A percentile compares a stretch with the other conserved stretches of the same genome.
Evolutionary conservation across 768 basidiomycete genomes (phyloP).

Genomic region (Macrolepiota dolichaula): DNA sequence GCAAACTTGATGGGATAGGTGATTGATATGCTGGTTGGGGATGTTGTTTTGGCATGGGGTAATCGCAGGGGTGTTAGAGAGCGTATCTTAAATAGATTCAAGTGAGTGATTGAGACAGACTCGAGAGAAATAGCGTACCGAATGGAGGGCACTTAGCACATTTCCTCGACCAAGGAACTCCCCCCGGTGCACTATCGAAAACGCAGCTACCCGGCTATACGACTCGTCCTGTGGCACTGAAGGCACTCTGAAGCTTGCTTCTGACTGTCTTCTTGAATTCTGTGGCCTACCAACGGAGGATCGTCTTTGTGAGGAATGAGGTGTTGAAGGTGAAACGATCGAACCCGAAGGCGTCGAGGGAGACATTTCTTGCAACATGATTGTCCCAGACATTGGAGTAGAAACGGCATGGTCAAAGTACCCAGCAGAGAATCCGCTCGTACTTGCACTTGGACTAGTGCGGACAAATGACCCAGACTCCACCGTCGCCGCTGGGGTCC

Average conservation of each 20-base stretch:
- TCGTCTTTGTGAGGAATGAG: background rate
- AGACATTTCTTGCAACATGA: background rate
- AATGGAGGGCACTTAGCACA: constrained; percentile 42
- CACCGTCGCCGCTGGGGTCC: background rate
- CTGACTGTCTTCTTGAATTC: background rate
- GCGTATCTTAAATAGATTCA: constrained; percentile 27
- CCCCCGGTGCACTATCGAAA: constrained; percentile 43
- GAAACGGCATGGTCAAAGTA: background rate
- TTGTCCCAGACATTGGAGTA: background rate
- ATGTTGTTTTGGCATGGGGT: constrained; percentile 38
- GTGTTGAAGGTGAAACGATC: background rate
- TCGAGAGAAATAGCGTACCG: constrained; percentile 25
- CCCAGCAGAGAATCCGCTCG: background rate
- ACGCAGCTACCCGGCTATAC: constrained; percentile 28
- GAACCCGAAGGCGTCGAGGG: background rate
- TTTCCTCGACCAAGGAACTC: constrained; percentile 50
- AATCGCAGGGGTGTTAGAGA: constrained; percentile 29
- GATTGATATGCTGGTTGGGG: background rate
- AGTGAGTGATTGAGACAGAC: background rate
- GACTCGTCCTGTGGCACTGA: constrained; percentile 2
- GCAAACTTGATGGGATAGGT: background rate
- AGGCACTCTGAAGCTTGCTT: background rate
- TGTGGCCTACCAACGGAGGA: background rate
- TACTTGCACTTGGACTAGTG: background rate
- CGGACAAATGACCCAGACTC: background rate